Base-by-base conservation (phyloP, 2,329 filamentous ascomycete genomes). In the Lecanosticta acicola region DNA sequence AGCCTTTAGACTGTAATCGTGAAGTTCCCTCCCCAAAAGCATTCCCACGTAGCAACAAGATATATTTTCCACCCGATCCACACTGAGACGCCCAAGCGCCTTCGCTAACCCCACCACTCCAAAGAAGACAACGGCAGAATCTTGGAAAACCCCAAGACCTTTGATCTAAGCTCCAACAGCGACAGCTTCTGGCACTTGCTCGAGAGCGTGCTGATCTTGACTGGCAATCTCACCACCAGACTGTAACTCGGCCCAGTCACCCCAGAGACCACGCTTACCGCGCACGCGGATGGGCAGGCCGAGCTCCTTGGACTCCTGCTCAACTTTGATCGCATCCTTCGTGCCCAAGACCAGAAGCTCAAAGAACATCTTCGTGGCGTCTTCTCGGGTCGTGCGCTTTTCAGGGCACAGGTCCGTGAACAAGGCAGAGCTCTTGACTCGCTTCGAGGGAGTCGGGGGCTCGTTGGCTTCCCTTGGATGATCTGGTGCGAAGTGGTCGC, bases 351-450 rank as follows among this genome's bases (percentile, higher is more conserved):
- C 93, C 18, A 98, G 76, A 44, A 93, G 84, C 70, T 98, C 93
- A 60, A 98, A 98, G 73, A 98, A 98, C 89, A 98, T 96, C 76
- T 96, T 96, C 35, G 93, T 98, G 0, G 93, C 93, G 60, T 97
- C 93, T 7, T 85, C 85, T 67, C 87, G 87, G 55, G 79, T 88
- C 0, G 91, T 91, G 50, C 78, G 79, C 54, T 76, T 71, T 68
- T 94, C 87, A 0, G 93, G 93, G 26, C 96, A 77, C 39, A 98
- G 77, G 47, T 94, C 85, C 60, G 96, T 91, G 75, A 98, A 96
- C 2, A 94, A 76, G 2, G 94, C 88, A 10, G 80, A 80, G 18
- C 76, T 78, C 65, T 85, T 85, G 66, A 84, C 85, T 59, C 89
- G 81, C 68, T 85, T 83, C 46, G 82, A 80, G 2, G 83, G 77